Conservation (phyloP, 2,329 filamentous ascomycete species). For the Xylariaceae sp. region DNA sequence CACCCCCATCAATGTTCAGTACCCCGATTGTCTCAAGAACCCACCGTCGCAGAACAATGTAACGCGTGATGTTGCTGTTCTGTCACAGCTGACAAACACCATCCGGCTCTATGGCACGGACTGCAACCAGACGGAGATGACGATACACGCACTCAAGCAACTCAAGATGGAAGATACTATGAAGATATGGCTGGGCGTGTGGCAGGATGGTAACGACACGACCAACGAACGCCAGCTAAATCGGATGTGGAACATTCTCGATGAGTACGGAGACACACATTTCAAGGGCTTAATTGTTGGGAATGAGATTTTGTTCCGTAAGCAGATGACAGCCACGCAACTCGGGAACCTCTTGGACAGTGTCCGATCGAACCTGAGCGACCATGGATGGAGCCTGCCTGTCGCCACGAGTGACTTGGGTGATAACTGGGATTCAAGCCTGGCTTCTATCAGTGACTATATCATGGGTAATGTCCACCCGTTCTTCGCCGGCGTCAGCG, state of each 20-base stretch:
- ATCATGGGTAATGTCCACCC: conserved; percentile 98
- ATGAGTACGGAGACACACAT: conserved; percentile 59
- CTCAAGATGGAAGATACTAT: conserved; percentile 67
- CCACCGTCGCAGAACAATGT: conserved; percentile 92
- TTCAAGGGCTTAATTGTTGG: conserved; percentile 82
- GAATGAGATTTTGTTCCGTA: conserved; percentile 72
- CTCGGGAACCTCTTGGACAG: conserved; percentile 61
- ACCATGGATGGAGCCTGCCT: conserved; percentile 63
- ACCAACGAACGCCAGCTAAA: conserved; percentile 78
- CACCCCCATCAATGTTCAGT: conserved; percentile 86
- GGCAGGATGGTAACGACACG: conserved; percentile 78
- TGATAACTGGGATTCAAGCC: conserved; percentile 71
- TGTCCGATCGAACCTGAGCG: conserved; percentile 69
- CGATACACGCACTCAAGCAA: conserved; percentile 73
- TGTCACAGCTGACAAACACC: conserved; percentile 84
- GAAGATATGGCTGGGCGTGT: conserved; percentile 93
- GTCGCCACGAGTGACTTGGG: conserved; percentile 87
- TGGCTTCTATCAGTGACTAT: conserved; percentile 71
- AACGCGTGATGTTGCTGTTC: conserved; percentile 83
- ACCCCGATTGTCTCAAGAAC: conserved; percentile 72
- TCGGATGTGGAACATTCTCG: conserved; percentile 81
- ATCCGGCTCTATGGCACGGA: conserved; percentile 91
- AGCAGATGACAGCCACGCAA: conserved; percentile 64
- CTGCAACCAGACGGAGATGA: conserved; percentile 96
- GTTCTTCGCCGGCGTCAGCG: conserved; percentile 80